A percentile compares a stretch with the other conserved stretches of the same genome.
These are phyloP conservation scores for Silene coronaria DNA, from an alignment of 179 eudicot genomes.

Conservation along the genomic window DNA sequence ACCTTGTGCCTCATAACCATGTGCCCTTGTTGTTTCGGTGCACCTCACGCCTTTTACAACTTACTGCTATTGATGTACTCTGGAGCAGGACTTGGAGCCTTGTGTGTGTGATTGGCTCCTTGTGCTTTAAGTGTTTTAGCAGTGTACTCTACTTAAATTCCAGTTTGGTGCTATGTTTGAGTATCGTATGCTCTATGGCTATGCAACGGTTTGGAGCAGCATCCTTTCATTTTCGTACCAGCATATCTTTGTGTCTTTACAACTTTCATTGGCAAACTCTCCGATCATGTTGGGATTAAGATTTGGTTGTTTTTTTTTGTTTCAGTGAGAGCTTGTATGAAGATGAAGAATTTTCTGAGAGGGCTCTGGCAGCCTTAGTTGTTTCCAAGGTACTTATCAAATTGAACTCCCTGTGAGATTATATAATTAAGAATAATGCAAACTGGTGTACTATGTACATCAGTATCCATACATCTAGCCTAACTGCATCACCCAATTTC, in stretches of 20 bases:
- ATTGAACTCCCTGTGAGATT: background rate
- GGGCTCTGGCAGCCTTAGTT: conserved; percentile 79
- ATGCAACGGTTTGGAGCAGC: background rate
- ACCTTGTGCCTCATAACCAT: background rate
- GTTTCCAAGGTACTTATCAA: conserved; percentile 65
- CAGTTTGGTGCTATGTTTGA: too few species aligned
- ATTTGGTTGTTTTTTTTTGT: background rate
- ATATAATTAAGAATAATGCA: background rate
- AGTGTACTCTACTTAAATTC: too few species aligned
- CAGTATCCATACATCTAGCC: background rate
- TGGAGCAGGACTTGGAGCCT: too few species aligned
- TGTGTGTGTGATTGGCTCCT: background rate
- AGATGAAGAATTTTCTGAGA: conserved; percentile 77
- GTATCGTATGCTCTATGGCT: background rate
- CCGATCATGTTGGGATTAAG: background rate
- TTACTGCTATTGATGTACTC: background rate
- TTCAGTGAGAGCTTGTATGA: conserved; percentile 93
- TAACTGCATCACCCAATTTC: background rate
- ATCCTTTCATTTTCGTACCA: background rate
- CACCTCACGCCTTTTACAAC: too few species aligned
- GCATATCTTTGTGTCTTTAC: background rate
- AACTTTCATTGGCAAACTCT: background rate
- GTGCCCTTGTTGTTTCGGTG: too few species aligned
- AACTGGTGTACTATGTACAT: background rate
- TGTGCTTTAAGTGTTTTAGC: background rate